A percentile compares a stretch with the other conserved stretches of the same genome.
Evolutionary conservation across 345 rosid genomes (phyloP).

Genomic region (Pistacia atlantica): DNA sequence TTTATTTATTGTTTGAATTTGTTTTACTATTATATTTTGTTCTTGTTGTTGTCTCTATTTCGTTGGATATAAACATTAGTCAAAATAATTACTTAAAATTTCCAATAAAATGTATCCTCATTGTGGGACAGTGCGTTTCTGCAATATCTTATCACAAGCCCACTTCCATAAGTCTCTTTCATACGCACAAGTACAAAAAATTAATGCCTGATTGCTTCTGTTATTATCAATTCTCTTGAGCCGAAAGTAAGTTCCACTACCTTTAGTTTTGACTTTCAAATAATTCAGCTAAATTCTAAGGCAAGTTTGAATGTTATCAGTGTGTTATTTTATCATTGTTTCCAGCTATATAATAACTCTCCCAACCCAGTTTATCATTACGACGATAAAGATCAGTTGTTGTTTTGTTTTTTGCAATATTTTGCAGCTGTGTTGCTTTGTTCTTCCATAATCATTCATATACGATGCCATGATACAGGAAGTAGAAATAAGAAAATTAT

Average conservation of each 20-base stretch:
- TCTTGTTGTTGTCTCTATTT: too few relatives aligned
- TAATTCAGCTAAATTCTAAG: background rate
- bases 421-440: background rate
- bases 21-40: too few relatives aligned
- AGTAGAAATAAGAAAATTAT: too few relatives aligned
- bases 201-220: background rate
- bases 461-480: background rate
- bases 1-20: too few relatives aligned
- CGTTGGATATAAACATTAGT: constrained; percentile 13
- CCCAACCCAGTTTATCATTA: too few relatives aligned
- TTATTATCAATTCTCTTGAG: constrained; percentile 5
- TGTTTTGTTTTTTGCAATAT: too few relatives aligned
- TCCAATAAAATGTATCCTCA: constrained; percentile 21
- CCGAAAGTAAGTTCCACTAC: constrained; percentile 13
- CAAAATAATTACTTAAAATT: constrained; percentile 3
- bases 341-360: too few relatives aligned
- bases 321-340: background rate
- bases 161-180: constrained; percentile 15
- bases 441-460: background rate
- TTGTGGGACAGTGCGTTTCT: constrained; percentile 35
- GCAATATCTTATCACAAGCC: background rate
- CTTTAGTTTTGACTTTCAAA: background rate
- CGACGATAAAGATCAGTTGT: too few relatives aligned
- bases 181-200: background rate
- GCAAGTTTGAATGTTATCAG: background rate